These are phyloP conservation scores for Penicillium sp. DNA, from an alignment of 2,329 filamentous ascomycete genomes.

Conservation along the genomic window DNA sequence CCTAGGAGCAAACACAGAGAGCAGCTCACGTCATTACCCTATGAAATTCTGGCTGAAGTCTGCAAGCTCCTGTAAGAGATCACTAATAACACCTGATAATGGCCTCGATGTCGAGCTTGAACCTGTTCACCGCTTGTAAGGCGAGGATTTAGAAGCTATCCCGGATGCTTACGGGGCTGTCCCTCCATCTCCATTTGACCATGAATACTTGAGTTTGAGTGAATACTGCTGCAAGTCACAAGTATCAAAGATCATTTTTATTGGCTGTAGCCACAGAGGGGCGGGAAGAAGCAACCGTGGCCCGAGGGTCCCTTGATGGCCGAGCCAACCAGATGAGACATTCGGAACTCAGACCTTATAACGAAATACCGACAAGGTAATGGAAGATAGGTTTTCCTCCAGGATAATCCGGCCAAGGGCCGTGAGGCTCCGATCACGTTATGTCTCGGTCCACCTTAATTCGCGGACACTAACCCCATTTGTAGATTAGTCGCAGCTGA, in stretches of 20 bases:
- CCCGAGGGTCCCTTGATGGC: constrained; percentile 1
- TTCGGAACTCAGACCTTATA: constrained; percentile 2
- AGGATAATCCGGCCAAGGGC: constrained; percentile 5
- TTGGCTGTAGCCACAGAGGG: constrained; percentile 3
- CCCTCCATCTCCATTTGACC: constrained; percentile 2
- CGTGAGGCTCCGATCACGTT: constrained; percentile 9
- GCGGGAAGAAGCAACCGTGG: constrained; percentile 2
- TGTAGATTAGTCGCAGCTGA: constrained; percentile 4
- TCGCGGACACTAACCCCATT: constrained; percentile 3
- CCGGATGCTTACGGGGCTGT: constrained; percentile 2
- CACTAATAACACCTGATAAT: too few species aligned
- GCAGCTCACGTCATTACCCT: too few species aligned
- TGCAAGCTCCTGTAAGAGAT: too few species aligned
- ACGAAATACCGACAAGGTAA: constrained; percentile 4
- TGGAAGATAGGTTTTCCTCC: constrained; percentile 3
- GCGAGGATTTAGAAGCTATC: too few species aligned
- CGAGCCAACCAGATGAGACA: constrained; percentile 3
- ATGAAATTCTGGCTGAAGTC: too few species aligned
- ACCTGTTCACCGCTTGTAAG: too few species aligned
- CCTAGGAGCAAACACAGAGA: too few species aligned
- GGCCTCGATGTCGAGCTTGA: too few species aligned
- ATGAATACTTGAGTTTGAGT: constrained; percentile 4
- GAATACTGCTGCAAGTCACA: constrained; percentile 3
- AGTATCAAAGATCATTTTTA: constrained; percentile 1
- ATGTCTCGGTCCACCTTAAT: constrained; percentile 8